Conservation (phyloP, 176 grass and related monocot genomes). For the Dendrocalamus sinicus region DNA sequence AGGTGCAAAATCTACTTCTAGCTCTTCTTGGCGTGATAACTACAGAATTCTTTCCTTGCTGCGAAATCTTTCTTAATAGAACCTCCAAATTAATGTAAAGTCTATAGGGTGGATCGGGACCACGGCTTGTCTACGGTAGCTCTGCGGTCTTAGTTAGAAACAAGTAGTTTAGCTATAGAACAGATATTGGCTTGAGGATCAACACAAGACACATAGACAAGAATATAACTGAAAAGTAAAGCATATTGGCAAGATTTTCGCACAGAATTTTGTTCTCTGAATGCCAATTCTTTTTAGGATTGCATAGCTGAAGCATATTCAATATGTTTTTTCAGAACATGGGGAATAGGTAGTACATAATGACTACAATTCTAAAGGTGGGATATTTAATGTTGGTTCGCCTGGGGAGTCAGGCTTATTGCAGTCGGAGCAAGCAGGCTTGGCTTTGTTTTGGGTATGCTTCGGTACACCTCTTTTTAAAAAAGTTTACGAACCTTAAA, state of each 20-base stretch:
- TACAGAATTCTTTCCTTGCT: constrained; percentile 36
- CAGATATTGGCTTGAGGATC: constrained; percentile 36
- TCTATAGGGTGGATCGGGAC: neutral
- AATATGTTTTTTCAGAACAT: neutral
- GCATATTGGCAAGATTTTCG: neutral
- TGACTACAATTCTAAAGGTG: neutral
- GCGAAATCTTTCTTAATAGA: constrained; percentile 21
- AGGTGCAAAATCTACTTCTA: constrained; percentile 28
- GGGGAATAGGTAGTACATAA: neutral
- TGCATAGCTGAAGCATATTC: neutral
- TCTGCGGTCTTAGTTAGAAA: constrained; percentile 20
- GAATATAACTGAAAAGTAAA: constrained; percentile 8
- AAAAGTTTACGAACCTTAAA: too few relatives aligned
- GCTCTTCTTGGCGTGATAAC: neutral
- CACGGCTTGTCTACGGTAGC: neutral
- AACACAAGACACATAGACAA: constrained; percentile 5
- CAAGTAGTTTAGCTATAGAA: constrained; percentile 19
- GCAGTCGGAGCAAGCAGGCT: neutral
- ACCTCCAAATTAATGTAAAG: neutral
- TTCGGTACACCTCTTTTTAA: too few relatives aligned
- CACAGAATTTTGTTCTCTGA: neutral
- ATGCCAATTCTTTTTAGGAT: neutral
- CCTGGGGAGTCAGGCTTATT: neutral
- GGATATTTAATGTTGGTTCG: neutral
- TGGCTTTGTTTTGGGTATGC: neutral